Conservation (phyloP, 179 eudicot species). For the Beta corolliflora region DNA sequence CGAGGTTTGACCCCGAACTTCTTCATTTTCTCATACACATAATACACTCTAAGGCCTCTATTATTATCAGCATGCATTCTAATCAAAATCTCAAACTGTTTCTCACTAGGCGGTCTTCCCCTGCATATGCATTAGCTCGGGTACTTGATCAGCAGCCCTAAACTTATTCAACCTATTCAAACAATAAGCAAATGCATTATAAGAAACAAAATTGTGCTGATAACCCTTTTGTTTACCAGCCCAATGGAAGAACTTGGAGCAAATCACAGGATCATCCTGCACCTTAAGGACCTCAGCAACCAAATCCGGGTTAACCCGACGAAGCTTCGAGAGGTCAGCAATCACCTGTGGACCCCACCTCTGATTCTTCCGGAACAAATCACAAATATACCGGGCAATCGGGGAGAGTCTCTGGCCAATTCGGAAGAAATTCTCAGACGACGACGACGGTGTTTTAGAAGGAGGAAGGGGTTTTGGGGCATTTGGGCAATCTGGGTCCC, state of each 20-base stretch:
- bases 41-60: slow-evolving; percentile 86
- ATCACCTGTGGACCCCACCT: slow-evolving; percentile 66
- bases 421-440: slow-evolving; percentile 61
- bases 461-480: slow-evolving; percentile 22
- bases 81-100: slow-evolving; percentile 92
- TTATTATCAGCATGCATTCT: slow-evolving; percentile 82
- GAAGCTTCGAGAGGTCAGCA: slow-evolving; percentile 67
- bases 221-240: slow-evolving; percentile 98
- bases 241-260: slow-evolving; percentile 93
- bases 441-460: slow-evolving; percentile 23
- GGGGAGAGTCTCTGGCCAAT: slow-evolving; percentile 67
- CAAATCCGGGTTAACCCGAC: slow-evolving; percentile 74
- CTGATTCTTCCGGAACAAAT: slow-evolving; percentile 74
- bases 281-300: slow-evolving; percentile 87
- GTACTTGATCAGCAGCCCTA: slow-evolving; percentile 89
- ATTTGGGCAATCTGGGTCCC: slow-evolving; percentile 58
- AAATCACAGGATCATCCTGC: slow-evolving; percentile 53
- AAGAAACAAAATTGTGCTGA: slow-evolving; percentile 70
- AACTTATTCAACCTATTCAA: slow-evolving; percentile 69
- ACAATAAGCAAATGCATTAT: slow-evolving; percentile 86
- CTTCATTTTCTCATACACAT: slow-evolving; percentile 94
- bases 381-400: slow-evolving; percentile 77
- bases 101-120: slow-evolving; percentile 89
- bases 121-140: slow-evolving; percentile 90
- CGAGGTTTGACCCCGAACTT: slow-evolving; percentile 82